Conservation (phyloP, 192 early-diverging fungal species). For the Mortierella claussenii region DNA sequence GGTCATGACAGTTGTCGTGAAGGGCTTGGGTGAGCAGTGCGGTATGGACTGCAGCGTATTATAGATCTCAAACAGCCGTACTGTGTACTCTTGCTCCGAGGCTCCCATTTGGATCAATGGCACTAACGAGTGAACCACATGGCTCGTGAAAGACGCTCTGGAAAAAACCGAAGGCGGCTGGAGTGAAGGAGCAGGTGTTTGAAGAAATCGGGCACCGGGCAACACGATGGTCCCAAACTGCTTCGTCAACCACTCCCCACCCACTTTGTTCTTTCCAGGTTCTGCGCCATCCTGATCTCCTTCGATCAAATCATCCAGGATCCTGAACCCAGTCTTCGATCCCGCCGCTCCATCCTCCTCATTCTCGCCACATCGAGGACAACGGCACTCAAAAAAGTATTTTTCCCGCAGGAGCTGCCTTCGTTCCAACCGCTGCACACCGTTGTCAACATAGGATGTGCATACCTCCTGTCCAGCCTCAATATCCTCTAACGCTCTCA, state of each 20-base stretch:
- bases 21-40: conserved; percentile 27
- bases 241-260: conserved; percentile 40
- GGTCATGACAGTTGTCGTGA: conserved; percentile 53
- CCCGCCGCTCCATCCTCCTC: not conserved
- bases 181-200: conserved; percentile 13
- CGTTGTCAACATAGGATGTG: conserved; percentile 70
- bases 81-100: conserved; percentile 17
- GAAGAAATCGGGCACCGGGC: conserved; percentile 29
- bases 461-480: conserved; percentile 62
- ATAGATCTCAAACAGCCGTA: conserved; percentile 35
- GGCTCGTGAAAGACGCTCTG: conserved; percentile 32
- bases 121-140: conserved; percentile 42
- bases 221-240: conserved; percentile 43
- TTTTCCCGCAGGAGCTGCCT: conserved; percentile 54
- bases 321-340: conserved; percentile 14
- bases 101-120: conserved; percentile 37
- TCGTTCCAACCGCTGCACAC: conserved; percentile 45
- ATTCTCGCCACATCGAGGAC: conserved; percentile 50
- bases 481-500: conserved; percentile 66
- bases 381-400: conserved; percentile 63
- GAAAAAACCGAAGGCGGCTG: conserved; percentile 20
- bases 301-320: conserved; percentile 41
- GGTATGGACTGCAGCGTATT: conserved; percentile 9
- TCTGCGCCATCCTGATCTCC: conserved; percentile 25
- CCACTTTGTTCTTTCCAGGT: conserved; percentile 14